Evolutionary conservation across 495 filamentous ascomycete genomes (phyloP), one percentile per base, ranked within the genome.

Genomic region (Penicillium ochrochloron): DNA sequence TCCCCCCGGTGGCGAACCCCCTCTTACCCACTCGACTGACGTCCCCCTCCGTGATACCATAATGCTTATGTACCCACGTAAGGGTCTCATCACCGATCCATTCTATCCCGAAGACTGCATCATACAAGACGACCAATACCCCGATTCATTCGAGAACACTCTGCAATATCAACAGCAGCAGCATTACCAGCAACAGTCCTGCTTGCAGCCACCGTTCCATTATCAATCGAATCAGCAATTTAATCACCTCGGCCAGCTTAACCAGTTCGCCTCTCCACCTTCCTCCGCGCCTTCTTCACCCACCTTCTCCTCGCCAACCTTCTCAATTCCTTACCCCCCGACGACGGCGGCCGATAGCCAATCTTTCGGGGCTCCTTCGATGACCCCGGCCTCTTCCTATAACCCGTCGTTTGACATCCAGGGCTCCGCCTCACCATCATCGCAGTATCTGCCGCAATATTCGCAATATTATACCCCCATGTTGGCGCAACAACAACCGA

Each of bases 41-140:
- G 71, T 76, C 66, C 66, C 63, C 29, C 11, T 15, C 42, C 42
- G 67, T 73, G 70, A 68, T 69, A 68, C 66, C 76, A 80, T 76
- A 73, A 82, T 82, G 79, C 77, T 77, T 75, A 78, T 79, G 73
- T 71, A 78, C 68, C 77, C 79, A 82, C 78, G 78, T 79, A 82
- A 80, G 76, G 78, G 70, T 77, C 72, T 79, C 73, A 80, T 78
- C 77, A 80, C 75, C 66, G 75, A 78, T 73, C 73, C 75, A 66
- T 76, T 70, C 71, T 70, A 75, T 59, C 54, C 69, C 56, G 73
- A 80, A 51, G 66, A 77, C 65, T 75, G 76, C 70, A 73, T 64
- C 70, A 80, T 82, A 76, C 79, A 82, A 77, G 79, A 80, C 78
- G 77, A 78, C 59, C 77, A 78, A 48, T 72, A 76, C 37, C 70